Evolutionary conservation across 805 yeast species (phyloP).

Genomic region (Ogataea pini): DNA sequence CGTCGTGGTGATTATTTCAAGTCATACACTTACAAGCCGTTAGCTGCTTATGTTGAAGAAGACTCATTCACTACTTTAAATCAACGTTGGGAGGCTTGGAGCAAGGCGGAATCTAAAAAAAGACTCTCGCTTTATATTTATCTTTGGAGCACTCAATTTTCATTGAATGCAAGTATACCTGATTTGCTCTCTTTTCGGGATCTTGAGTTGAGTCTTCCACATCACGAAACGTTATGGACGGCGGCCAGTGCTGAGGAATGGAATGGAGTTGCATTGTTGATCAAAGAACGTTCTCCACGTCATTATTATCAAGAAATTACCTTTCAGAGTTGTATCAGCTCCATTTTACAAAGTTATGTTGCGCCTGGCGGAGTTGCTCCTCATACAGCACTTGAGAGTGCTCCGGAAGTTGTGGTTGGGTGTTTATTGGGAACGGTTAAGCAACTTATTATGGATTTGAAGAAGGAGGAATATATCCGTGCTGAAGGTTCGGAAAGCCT

Average conservation of each 20-base stretch:
- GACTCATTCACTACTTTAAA: background rate
- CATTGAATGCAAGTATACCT: constrained; percentile 8
- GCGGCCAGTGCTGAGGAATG: constrained; percentile 11
- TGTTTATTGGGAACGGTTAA: constrained; percentile 6
- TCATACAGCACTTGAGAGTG: background rate
- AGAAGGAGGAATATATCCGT: constrained; percentile 4
- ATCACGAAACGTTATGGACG: constrained; percentile 10
- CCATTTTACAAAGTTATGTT: constrained; percentile 5
- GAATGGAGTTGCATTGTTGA: background rate
- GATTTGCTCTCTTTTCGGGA: constrained; percentile 10
- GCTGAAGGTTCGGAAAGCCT: background rate
- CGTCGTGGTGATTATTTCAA: constrained; percentile 11
- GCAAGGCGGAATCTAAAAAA: constrained; percentile 7
- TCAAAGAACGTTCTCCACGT: constrained; percentile 8
- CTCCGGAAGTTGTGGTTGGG: constrained; percentile 6
- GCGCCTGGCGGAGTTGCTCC: background rate
- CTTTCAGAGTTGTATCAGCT: constrained; percentile 10
- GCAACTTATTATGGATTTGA: constrained; percentile 9
- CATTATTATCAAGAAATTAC: constrained; percentile 8
- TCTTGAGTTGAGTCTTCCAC: constrained; percentile 12
- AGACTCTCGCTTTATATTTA: constrained; percentile 7
- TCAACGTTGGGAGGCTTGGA: constrained; percentile 8
- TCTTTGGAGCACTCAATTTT: constrained; percentile 11
- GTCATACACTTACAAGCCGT: constrained; percentile 4
- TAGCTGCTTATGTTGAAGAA: constrained; percentile 7